Evolutionary conservation across 108 stramenopile species (phyloP), one percentile per base, ranked within the genome.

Genomic region (Thalassiosira profunda): DNA sequence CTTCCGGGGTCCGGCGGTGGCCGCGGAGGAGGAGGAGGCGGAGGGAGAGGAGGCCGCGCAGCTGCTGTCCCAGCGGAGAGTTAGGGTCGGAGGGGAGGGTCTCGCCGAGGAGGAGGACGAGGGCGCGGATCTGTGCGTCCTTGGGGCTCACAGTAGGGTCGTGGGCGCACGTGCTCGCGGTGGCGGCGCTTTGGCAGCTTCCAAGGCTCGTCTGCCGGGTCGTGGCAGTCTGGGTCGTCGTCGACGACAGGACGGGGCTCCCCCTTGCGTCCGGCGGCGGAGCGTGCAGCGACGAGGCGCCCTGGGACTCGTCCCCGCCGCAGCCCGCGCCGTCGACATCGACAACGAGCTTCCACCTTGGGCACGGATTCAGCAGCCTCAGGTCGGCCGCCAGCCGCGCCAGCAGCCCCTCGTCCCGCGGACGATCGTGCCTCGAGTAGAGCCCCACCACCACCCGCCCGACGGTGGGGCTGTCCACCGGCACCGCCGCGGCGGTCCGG

Each of bases 261-360:
- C 38, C 40, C 43, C 52, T 37, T 30, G 48, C 33, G 38, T 52
- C 40, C 14, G 29, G 44, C 64, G 28, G 20, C 25, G 44, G 73
- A 0, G 24, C 51, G 26, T 18, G 38, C 41, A 23, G 31, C 65
- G 30, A 57, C 34, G 59, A 31, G 25, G n/a, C 35, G 5, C n/a
- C 20, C 21, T 33, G 33, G 20, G n/a, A 15, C 7, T 34, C 30
- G 12, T 17, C 37, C 18, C 11, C 23, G 21, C n/a, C 1, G 24
- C 10, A 29, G 26, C 42, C 58, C 70, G 12, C 38, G 18, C 58
- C 42, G 4, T n/a, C n/a, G 33, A 94, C 62, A 43, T 94, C 93
- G 28, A 95, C 88, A 26, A 95, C 89, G 5, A 95, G 79, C 68
- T 92, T 95, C 94, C 94, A 95, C 42, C 87, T 87, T 0, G 94